Base-by-base conservation (phyloP, 345 rosid genomes). In the Adansonia digitata region DNA sequence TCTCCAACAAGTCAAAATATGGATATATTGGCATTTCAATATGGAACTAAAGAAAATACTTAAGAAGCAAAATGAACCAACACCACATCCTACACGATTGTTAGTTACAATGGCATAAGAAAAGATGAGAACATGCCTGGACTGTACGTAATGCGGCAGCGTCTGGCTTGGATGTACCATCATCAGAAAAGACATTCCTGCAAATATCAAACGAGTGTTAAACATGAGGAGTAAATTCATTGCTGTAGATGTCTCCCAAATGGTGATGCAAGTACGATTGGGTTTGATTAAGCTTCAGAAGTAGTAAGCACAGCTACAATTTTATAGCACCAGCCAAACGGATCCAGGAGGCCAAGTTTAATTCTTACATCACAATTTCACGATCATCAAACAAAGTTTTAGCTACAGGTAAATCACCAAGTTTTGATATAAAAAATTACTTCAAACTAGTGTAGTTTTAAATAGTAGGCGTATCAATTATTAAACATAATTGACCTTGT, bases 121-220 rank as follows among this genome's bases (percentile, higher is more conserved):
- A 72, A 78, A 81, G 75, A 76, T 46, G 65, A 81, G 57, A 56
- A 59, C 89, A 85, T 87, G 77, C 99, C 92, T 93, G 89, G 29
- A 88, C 98, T 72, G 90, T 84, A 59, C 52, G 81, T 63, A 84
- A 78, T 24, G 92, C 93, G 65, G 88, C 65, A 77, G 68, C 81
- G 53, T 84, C 89, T 64, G 91, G 96, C 82, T 85, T 82, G 68
- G 89, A 79, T 37, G 82, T 72, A 56, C 97, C 99, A 82, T 89
- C 94, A 71, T 95, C 97, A 43, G 92, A 93, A 68, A 95, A 91
- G 53, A 93, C 71, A 79, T 95, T 95, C 90, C 99, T 95, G 88
- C 84, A 81, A 67, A 15, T 79, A 9, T 29, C 53, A 77, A 63
- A 61, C 62, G 52, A 35, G n/a, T 51, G 17, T 52, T 69, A 4